Evolutionary conservation across 768 basidiomycete genomes (phyloP).

Genomic region (Macrocybe gigantea): DNA sequence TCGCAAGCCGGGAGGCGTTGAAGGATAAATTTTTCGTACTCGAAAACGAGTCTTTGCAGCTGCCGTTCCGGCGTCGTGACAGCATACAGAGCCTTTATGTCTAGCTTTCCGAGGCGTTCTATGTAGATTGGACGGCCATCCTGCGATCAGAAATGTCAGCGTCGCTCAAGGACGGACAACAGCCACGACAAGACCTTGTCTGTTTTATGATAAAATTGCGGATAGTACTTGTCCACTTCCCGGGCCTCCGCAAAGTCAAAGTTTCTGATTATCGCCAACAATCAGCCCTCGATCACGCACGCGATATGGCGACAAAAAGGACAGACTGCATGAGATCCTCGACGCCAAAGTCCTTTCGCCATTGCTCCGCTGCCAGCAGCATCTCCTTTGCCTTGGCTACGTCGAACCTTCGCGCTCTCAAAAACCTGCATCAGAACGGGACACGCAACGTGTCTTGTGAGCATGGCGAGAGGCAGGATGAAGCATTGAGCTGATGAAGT

Average conservation of each 20-base stretch:
- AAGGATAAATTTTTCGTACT: conserved; percentile 86
- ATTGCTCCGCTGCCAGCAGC: conserved; percentile 77
- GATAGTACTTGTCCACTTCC: conserved; percentile 88
- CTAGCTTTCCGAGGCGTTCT: conserved; percentile 86
- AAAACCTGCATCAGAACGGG: conserved; percentile 48
- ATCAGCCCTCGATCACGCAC: neutral
- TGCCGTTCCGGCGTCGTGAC: conserved; percentile 85
- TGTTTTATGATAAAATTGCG: conserved; percentile 93
- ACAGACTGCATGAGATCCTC: conserved; percentile 67
- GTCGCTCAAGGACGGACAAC: neutral
- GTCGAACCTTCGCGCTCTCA: conserved; percentile 93
- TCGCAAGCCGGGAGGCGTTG: conserved; percentile 82
- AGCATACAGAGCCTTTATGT: conserved; percentile 76
- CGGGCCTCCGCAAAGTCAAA: conserved; percentile 84
- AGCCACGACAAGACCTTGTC: conserved; percentile 61
- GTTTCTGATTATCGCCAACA: conserved; percentile 36
- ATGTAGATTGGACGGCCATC: conserved; percentile 96
- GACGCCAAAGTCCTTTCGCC: conserved; percentile 83
- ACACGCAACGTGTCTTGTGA: neutral
- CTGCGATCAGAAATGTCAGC: conserved; percentile 28
- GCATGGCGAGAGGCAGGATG: neutral
- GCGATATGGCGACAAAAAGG: neutral
- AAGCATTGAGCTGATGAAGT: neutral
- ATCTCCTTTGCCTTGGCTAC: conserved; percentile 75
- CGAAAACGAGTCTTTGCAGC: conserved; percentile 80